Base-by-base conservation (phyloP, 1,284 basidiomycete genomes). In the Volvariella volvacea region DNA sequence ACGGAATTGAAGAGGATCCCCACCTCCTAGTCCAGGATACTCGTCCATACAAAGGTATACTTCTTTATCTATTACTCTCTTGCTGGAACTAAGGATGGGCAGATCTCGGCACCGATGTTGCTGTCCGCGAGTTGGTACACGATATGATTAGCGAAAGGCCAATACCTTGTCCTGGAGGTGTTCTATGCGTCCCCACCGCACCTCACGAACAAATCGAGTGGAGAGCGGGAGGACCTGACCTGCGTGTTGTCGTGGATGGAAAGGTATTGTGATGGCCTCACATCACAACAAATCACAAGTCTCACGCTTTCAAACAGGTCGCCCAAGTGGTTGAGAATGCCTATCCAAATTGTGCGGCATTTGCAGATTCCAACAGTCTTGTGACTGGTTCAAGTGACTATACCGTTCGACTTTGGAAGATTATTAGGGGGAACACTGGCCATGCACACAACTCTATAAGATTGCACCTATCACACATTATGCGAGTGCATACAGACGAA, bases 1-100 rank as follows among this genome's bases (percentile, higher is more conserved):
- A 87, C 51, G 92, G 92, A 1, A 72, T 95, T 22, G 83, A 87
- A 39, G 92, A 94, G 58, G 84, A 88, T 55, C 73, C 78, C 3
- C 73, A 80, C 42, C 62, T 83, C 8, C 67, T 90, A 17, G 59
- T 67, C 0, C 85, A 84, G 56, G 78, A 74, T 14, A 62, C 65
- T 30, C 68, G 71, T 31, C 75, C 76, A 12, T 71, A 83, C 47
- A 78, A 75, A 68, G 77, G 88, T 80, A 56, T 51, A 59, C n/a
- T n/a, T n/a, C n/a, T n/a, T 40, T 43, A n/a, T 14, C 30, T 30
- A 15, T n/a, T 36, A 1, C n/a, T 4, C 12, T 30, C 22, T 9
- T 2, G 38, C 3, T 21, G 17, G 15, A 37, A 17, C 12, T 8
- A 8, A 12, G 21, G 19, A 41, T 17, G 43, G 41, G 42, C 20